These are phyloP conservation scores for Rhizoctonia solani DNA, from an alignment of 1,284 basidiomycete species.

Conservation along the genomic window DNA sequence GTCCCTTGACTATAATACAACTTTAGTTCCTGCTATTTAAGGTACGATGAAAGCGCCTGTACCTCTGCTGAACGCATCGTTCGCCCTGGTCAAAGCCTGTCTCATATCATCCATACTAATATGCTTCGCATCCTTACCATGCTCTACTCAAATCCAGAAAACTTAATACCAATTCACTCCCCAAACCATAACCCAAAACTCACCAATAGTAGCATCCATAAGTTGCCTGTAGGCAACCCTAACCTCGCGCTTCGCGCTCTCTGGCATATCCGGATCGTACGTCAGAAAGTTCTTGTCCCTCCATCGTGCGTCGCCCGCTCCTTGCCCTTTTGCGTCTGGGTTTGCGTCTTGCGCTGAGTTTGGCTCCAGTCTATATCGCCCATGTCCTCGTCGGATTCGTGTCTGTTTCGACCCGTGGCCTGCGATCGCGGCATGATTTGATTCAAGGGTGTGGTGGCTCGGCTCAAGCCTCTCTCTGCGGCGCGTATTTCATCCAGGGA, in stretches of 20 bases:
- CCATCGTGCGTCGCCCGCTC: slow-evolving; percentile 17
- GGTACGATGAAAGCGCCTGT: not conserved
- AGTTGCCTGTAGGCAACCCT: slow-evolving; percentile 71
- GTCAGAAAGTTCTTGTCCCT: slow-evolving; percentile 47
- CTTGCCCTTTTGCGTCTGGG: slow-evolving; percentile 10
- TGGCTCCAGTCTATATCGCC: slow-evolving; percentile 28
- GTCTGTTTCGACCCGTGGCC: not conserved
- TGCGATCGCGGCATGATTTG: slow-evolving; percentile 25
- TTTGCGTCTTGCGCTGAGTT: slow-evolving; percentile 18
- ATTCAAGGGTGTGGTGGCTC: not conserved
- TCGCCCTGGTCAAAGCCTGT: slow-evolving; percentile 27
- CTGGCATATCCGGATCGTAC: slow-evolving; percentile 80
- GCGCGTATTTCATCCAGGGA: slow-evolving; percentile 32
- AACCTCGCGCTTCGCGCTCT: slow-evolving; percentile 70
- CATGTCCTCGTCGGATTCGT: slow-evolving; percentile 24
- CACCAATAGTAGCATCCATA: slow-evolving; percentile 65
- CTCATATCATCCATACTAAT: slow-evolving; percentile 35
- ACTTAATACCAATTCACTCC: not conserved
- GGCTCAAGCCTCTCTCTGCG: not conserved
- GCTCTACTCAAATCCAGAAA: slow-evolving; percentile 17
- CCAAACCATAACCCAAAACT: slow-evolving; percentile 35
- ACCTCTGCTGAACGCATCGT: slow-evolving; percentile 36
- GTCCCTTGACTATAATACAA: slow-evolving; percentile 30
- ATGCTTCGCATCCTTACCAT: slow-evolving; percentile 36
- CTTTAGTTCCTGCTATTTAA: not conserved